Conservation (phyloP, 2,329 filamentous ascomycete species). For the Balansia obtecta region DNA sequence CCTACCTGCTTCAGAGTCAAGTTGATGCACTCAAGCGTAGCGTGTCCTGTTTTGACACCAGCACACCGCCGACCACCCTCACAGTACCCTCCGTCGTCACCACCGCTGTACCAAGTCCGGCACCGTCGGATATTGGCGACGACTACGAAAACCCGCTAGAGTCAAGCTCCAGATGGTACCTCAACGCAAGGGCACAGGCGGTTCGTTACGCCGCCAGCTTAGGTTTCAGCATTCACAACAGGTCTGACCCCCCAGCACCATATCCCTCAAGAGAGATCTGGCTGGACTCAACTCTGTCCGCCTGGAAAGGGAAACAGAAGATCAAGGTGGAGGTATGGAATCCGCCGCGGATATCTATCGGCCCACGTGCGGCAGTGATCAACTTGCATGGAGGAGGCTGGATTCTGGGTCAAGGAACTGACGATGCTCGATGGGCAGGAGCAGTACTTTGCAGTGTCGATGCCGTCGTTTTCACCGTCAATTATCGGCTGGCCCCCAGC, state of each 20-base stretch:
- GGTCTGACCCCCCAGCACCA: slow-evolving; percentile 26
- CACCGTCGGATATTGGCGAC: slow-evolving; percentile 19
- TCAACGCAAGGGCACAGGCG: slow-evolving; percentile 29
- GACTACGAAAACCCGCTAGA: slow-evolving; percentile 33
- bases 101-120: slow-evolving; percentile 16
- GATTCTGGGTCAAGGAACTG: slow-evolving; percentile 47
- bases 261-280: slow-evolving; percentile 26
- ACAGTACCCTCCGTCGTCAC: slow-evolving; percentile 9
- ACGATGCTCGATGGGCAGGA: slow-evolving; percentile 50
- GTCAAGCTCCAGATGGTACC: slow-evolving; percentile 29
- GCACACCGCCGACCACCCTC: slow-evolving; percentile 1
- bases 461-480: slow-evolving; percentile 49
- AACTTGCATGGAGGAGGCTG: slow-evolving; percentile 60
- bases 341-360: slow-evolving; percentile 20
- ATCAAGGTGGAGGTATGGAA: slow-evolving; percentile 37
- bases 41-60: slow-evolving; percentile 3
- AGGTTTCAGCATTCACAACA: slow-evolving; percentile 30
- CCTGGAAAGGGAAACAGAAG: slow-evolving; percentile 22
- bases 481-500: slow-evolving; percentile 56
- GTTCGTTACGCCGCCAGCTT: slow-evolving; percentile 31
- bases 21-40: slow-evolving; percentile 7
- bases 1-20: not conserved
- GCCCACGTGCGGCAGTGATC: slow-evolving; percentile 40
- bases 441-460: slow-evolving; percentile 38
- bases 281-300: slow-evolving; percentile 30